These are phyloP conservation scores for Wallacemonas rigidus DNA, from an alignment of 208 protist genomes.

Conservation along the genomic window DNA sequence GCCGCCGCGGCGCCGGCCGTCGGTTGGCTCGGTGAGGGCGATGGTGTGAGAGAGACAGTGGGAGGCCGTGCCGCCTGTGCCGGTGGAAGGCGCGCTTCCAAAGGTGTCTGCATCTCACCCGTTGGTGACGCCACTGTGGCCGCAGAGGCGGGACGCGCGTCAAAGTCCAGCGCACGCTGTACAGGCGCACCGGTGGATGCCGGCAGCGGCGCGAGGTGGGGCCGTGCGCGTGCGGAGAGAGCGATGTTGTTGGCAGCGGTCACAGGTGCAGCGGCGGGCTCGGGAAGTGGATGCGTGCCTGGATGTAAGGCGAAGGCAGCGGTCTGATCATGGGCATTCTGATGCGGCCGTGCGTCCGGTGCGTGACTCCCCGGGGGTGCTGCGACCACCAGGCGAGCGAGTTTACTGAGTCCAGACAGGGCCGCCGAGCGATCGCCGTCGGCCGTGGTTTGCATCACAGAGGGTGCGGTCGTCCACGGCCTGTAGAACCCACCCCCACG, in stretches of 20 bases:
- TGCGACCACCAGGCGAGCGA: not conserved
- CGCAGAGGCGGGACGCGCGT: not conserved
- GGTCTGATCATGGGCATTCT: no score
- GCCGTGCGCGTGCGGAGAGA: not conserved
- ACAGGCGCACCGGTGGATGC: not conserved
- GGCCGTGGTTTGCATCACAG: not conserved
- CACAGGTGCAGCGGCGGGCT: not conserved
- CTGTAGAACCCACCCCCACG: not conserved
- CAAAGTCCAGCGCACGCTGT: constrained; percentile 7
- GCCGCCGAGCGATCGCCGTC: not conserved
- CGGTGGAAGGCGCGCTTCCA: no score
- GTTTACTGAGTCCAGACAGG: not conserved
- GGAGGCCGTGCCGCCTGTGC: no score
- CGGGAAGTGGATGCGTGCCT: no score
- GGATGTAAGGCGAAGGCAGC: no score
- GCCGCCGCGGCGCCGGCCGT: no score
- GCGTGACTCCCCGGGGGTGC: not conserved
- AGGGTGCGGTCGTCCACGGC: constrained; percentile 6
- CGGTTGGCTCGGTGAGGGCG: constrained; percentile 8
- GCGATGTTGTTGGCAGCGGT: not conserved
- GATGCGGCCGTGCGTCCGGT: not conserved
- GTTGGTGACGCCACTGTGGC: not conserved
- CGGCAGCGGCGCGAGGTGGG: constrained; percentile 3
- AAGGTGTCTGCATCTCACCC: not conserved
- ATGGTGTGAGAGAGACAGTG: not conserved